These are phyloP conservation scores for Panicum virgatum DNA, from an alignment of 202 grass and related monocot genomes.

Conservation along the genomic window DNA sequence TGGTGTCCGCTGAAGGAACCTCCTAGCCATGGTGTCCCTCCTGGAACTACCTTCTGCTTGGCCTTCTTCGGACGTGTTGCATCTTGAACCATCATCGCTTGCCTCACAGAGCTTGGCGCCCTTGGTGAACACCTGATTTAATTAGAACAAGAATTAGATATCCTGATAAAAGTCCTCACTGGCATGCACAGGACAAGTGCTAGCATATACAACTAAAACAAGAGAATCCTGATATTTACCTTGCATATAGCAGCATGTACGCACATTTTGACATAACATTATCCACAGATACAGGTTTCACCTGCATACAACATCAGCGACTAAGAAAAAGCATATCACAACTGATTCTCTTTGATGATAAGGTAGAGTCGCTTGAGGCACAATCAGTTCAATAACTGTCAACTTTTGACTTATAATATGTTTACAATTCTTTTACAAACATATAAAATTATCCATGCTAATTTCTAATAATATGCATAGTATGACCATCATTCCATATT, in stretches of 20 bases:
- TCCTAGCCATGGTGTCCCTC: slow-evolving; percentile 8
- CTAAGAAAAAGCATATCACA: slow-evolving; percentile 25
- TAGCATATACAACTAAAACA: background rate
- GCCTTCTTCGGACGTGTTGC: slow-evolving; percentile 39
- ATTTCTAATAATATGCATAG: background rate
- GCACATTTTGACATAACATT: slow-evolving; percentile 76
- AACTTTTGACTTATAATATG: background rate
- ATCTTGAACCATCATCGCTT: slow-evolving; percentile 41
- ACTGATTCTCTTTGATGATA: background rate
- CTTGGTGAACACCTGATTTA: slow-evolving; percentile 77
- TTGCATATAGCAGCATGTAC: slow-evolving; percentile 96
- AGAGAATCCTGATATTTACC: slow-evolving; percentile 46
- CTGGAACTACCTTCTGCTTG: slow-evolving; percentile 29
- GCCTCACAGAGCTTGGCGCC: slow-evolving; percentile 68
- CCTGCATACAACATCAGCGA: slow-evolving; percentile 50
- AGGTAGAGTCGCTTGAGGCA: slow-evolving; percentile 2
- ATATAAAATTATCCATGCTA: slow-evolving; percentile 13
- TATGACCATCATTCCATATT: background rate
- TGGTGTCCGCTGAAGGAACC: slow-evolving; percentile 35
- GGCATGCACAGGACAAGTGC: background rate
- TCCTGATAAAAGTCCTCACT: background rate
- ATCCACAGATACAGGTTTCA: slow-evolving; percentile 69
- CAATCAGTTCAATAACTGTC: background rate
- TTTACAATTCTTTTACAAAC: background rate
- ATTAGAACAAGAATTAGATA: slow-evolving; percentile 28